Evolutionary conservation across 2,329 filamentous ascomycete genomes (phyloP).

Genomic region (Trichoderma semiorbis): DNA sequence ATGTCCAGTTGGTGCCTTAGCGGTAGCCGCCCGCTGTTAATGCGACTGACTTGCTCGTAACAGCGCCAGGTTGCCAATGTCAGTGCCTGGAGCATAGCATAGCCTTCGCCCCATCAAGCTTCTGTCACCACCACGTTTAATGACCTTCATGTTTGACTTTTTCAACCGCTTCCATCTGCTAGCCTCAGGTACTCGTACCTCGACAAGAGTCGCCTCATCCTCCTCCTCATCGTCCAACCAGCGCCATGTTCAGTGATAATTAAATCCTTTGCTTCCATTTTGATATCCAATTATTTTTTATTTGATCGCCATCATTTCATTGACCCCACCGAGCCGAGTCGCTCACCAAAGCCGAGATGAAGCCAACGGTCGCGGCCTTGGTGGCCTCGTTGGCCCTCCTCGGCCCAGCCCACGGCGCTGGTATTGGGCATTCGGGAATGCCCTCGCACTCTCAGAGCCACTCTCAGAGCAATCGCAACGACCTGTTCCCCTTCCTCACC

Average conservation of each 20-base stretch:
- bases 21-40: not conserved
- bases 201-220: not conserved
- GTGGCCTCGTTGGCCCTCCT: constrained; percentile 27
- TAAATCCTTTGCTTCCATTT: not conserved
- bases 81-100: constrained; percentile 6
- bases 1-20: not conserved
- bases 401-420: constrained; percentile 29
- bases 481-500: constrained; percentile 46
- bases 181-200: not conserved
- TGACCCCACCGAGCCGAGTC: constrained; percentile 18
- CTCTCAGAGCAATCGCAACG: not conserved
- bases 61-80: not conserved
- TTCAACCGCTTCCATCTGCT: not conserved
- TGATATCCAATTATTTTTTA: not conserved
- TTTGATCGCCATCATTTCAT: not conserved
- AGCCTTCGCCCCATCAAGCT: not conserved
- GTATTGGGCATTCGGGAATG: constrained; percentile 28
- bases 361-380: constrained; percentile 20
- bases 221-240: not conserved
- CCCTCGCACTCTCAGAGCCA: constrained; percentile 12
- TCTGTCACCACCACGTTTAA: not conserved
- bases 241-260: not conserved
- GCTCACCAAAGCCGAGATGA: constrained; percentile 22
- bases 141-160: not conserved
- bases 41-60: not conserved